These are phyloP conservation scores for Arthrobotrys conoides DNA, from an alignment of 2,329 filamentous ascomycete genomes.

Conservation along the genomic window DNA sequence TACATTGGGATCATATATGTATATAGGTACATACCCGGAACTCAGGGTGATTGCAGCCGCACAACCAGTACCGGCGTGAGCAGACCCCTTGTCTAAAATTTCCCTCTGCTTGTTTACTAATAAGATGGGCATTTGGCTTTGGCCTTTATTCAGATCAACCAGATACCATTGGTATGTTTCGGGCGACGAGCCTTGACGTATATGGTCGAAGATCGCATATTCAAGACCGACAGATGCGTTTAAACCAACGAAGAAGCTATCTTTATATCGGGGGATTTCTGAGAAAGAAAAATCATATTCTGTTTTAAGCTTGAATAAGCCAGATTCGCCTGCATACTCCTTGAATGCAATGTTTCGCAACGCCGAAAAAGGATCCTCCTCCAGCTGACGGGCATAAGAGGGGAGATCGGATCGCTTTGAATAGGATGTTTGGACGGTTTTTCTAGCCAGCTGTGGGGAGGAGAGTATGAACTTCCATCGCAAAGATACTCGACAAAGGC, in stretches of 20 bases:
- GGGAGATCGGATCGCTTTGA: slow-evolving; percentile 26
- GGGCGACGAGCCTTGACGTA: not conserved
- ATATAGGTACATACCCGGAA: slow-evolving; percentile 21
- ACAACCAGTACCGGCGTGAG: slow-evolving; percentile 25
- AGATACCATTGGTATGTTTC: slow-evolving; percentile 11
- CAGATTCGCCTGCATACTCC: slow-evolving; percentile 28
- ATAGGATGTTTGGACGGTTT: slow-evolving; percentile 16
- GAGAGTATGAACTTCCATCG: slow-evolving; percentile 48
- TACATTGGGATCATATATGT: not conserved
- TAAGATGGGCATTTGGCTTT: not conserved
- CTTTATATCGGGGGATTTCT: not conserved
- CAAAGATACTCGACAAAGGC: slow-evolving; percentile 35
- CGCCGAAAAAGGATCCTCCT: slow-evolving; percentile 28
- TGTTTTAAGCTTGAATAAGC: slow-evolving; percentile 27
- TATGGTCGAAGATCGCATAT: slow-evolving; percentile 19
- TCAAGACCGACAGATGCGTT: slow-evolving; percentile 5
- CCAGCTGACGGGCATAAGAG: slow-evolving; percentile 20
- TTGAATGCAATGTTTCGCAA: slow-evolving; percentile 46
- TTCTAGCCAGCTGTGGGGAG: slow-evolving; percentile 26
- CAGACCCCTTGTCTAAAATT: not conserved
- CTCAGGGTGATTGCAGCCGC: slow-evolving; percentile 15
- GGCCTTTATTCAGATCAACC: not conserved
- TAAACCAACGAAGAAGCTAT: not conserved
- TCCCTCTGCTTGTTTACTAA: slow-evolving; percentile 36
- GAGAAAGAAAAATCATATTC: not conserved